Conservation (phyloP, 768 basidiomycete species). For the Rubroboletus satanas region DNA sequence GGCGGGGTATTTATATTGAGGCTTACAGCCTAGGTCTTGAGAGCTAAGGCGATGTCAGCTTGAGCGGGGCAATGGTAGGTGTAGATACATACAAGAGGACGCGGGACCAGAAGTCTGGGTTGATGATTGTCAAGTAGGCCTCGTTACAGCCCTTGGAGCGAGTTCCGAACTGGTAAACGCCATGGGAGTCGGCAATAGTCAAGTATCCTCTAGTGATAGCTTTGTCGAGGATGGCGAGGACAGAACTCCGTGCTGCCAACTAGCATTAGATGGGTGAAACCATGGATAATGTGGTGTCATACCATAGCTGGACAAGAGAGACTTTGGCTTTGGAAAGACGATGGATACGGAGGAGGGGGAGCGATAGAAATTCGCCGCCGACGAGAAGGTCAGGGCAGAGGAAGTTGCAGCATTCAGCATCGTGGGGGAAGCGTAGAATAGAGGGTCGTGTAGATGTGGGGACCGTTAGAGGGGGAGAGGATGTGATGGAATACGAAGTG, state of each 20-base stretch:
- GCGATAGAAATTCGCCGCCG: constrained; percentile 33
- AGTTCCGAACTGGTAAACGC: constrained; percentile 55
- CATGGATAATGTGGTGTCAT: not conserved
- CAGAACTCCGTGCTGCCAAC: constrained; percentile 52
- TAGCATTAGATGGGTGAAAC: constrained; percentile 2
- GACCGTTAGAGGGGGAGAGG: constrained; percentile 1
- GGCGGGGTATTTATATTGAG: not conserved
- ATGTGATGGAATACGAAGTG: constrained; percentile 3
- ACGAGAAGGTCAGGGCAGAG: constrained; percentile 28
- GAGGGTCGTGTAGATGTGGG: not conserved
- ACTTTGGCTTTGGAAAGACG: constrained; percentile 27
- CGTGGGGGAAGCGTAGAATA: not conserved
- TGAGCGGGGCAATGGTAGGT: not conserved
- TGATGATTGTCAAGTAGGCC: constrained; percentile 53
- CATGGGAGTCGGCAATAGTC: constrained; percentile 59
- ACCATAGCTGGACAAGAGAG: constrained; percentile 29
- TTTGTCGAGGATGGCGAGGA: constrained; percentile 53
- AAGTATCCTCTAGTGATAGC: constrained; percentile 58
- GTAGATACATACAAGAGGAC: constrained; percentile 50
- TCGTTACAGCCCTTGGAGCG: constrained; percentile 58
- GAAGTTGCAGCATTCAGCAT: constrained; percentile 34
- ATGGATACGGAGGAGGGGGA: constrained; percentile 31
- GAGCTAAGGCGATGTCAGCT: constrained; percentile 24
- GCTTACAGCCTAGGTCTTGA: constrained; percentile 62
- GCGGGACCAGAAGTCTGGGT: constrained; percentile 66